A percentile compares a stretch with the other conserved stretches of the same genome.
Evolutionary conservation across 345 rosid genomes (phyloP).

Genomic region (Hibiscus mutabilis): DNA sequence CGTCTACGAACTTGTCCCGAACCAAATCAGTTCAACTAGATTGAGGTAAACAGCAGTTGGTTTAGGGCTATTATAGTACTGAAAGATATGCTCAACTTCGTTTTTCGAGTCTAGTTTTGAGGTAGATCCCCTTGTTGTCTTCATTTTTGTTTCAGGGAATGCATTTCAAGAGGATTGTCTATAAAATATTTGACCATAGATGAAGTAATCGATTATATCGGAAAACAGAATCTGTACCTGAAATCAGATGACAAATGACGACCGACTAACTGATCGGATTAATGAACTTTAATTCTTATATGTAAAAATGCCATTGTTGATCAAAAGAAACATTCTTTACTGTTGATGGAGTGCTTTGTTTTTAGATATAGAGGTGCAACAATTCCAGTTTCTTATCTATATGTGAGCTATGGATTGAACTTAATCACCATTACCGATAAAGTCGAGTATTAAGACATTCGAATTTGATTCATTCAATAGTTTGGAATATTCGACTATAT

Average conservation of each 20-base stretch:
- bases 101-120: not conserved
- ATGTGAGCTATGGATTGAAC: not conserved
- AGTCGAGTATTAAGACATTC: too few species aligned
- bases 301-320: not conserved
- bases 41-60: constrained; percentile 37
- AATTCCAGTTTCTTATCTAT: not conserved
- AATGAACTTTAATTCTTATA: not conserved
- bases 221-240: constrained; percentile 41
- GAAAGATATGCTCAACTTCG: not conserved
- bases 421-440: not conserved
- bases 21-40: constrained; percentile 80
- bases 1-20: constrained; percentile 61
- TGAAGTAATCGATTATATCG: constrained; percentile 53
- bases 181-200: too few species aligned
- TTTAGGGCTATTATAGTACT: not conserved
- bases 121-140: not conserved
- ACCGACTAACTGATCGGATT: not conserved
- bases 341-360: not conserved
- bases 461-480: too few species aligned
- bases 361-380: not conserved
- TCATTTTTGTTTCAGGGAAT: constrained; percentile 45
- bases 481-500: too few species aligned
- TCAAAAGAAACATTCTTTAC: not conserved
- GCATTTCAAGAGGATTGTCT: constrained; percentile 66
- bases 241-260: not conserved